Base-by-base conservation (phyloP, 805 yeast genomes). In the Spathaspora girioi region DNA sequence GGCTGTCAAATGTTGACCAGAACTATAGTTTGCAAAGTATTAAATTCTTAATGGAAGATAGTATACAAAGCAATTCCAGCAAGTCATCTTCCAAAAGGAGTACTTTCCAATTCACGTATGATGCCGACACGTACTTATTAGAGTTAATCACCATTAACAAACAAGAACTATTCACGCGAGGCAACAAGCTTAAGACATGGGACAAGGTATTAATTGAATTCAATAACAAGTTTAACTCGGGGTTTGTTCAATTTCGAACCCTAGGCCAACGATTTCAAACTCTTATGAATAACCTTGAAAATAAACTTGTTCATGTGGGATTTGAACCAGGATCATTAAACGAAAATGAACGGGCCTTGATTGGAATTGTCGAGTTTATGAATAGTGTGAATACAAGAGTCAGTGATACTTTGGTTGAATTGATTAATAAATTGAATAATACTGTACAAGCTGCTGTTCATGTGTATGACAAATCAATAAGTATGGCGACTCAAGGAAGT, bases 161-260 rank as follows among this genome's bases (percentile, higher is more conserved):
- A n/a, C 56, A 58, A 12, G 65, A 59, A 29, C 50, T 65, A 2
- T 62, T 61, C 50, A 61, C 63, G n/a, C 51, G 68, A 40, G 69
- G 69, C 2, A 55, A 59, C 19, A 61, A 66, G 20, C 50, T 62
- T 38, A 63, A 60, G 48, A 64, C 66, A 1, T 65, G 69, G 69
- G 58, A 59, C 14, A 40, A 46, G 5, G 59, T 65, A n/a, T 53
- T 65, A 26, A 43, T 46, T 17, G 59, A 61, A 32, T 64, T 64
- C 47, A 66, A 66, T 46, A 50, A 51, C 8, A 48, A 44, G 17
- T 52, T 54, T 35, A 29, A 56, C n/a, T 41, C 63, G 23, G 51
- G 50, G 19, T 60, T 64, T 11, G 54, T 64, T 6, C 68, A 64
- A 50, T 55, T 63, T 6, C 31, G 68, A 29, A 66, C 68, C 11